Conservation (phyloP, 495 filamentous ascomycete genomes). For the Emericellopsis terricola region DNA sequence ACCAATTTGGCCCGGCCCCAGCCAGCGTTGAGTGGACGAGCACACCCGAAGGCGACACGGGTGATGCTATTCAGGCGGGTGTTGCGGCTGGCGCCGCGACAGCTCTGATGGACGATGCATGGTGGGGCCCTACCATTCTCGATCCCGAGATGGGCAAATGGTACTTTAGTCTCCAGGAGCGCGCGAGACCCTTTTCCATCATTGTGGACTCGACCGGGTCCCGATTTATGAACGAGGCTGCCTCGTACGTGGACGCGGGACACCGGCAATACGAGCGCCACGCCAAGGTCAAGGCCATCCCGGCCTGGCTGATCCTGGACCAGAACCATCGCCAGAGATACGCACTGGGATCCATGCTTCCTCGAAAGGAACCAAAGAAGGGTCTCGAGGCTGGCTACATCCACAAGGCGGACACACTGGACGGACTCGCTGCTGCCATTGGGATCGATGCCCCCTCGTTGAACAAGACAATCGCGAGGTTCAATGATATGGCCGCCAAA, state of each 20-base stretch:
- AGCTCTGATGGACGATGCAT: conserved; percentile 2
- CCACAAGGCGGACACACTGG: conserved; percentile 16
- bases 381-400: conserved; percentile 6
- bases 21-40: neutral
- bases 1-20: neutral
- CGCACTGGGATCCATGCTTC: conserved; percentile 1
- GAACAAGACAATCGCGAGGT: conserved; percentile 5
- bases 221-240: conserved; percentile 11
- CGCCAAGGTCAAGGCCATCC: conserved; percentile 4
- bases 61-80: neutral
- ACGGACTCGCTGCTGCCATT: conserved; percentile 23
- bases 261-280: conserved; percentile 2
- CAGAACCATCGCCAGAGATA: conserved; percentile 8
- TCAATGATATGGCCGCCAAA: conserved; percentile 8
- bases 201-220: conserved; percentile 9
- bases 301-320: conserved; percentile 9
- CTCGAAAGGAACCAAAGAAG: conserved; percentile 1
- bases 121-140: neutral
- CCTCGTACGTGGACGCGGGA: conserved; percentile 6
- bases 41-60: neutral
- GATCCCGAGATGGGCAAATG: neutral
- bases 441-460: conserved; percentile 3
- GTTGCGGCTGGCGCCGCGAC: conserved; percentile 1
- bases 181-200: conserved; percentile 9
- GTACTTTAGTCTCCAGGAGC: conserved; percentile 4